Conservation (phyloP, 805 yeast genomes). For the Hanseniaspora jakobsenii region DNA sequence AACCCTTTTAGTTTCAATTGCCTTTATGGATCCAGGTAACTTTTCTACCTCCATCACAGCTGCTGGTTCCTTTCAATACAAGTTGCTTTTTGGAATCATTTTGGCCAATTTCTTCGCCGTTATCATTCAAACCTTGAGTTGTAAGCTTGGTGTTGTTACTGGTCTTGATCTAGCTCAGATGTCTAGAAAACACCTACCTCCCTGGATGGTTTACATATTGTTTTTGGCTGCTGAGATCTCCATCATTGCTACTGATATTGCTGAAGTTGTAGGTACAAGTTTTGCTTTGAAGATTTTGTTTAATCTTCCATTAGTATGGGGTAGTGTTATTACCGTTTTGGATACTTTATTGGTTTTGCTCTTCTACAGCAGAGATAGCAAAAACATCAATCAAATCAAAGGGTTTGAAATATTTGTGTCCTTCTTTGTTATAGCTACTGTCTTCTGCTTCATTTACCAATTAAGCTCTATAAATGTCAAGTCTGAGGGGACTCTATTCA, state of each 20-base stretch:
- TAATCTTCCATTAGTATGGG: constrained; percentile 60
- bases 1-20: constrained; percentile 76
- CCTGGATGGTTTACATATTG: constrained; percentile 32
- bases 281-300: constrained; percentile 69
- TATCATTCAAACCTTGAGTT: constrained; percentile 67
- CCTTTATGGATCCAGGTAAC: constrained; percentile 91
- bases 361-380: constrained; percentile 61
- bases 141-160: constrained; percentile 77
- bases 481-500: constrained; percentile 47
- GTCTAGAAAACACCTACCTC: constrained; percentile 60
- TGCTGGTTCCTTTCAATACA: constrained; percentile 67
- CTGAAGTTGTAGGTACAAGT: constrained; percentile 91
- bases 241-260: constrained; percentile 82
- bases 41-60: constrained; percentile 85
- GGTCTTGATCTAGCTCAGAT: constrained; percentile 81
- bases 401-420: constrained; percentile 69
- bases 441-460: constrained; percentile 66
- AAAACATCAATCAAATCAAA: constrained; percentile 58
- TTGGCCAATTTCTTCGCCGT: constrained; percentile 75
- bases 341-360: constrained; percentile 72
- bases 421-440: constrained; percentile 57
- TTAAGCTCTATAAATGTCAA: constrained; percentile 64
- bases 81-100: constrained; percentile 58
- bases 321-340: constrained; percentile 64
- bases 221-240: constrained; percentile 8